These are phyloP conservation scores for Cystofilobasidium capitatum DNA, from an alignment of 768 basidiomycete genomes.

Conservation along the genomic window DNA sequence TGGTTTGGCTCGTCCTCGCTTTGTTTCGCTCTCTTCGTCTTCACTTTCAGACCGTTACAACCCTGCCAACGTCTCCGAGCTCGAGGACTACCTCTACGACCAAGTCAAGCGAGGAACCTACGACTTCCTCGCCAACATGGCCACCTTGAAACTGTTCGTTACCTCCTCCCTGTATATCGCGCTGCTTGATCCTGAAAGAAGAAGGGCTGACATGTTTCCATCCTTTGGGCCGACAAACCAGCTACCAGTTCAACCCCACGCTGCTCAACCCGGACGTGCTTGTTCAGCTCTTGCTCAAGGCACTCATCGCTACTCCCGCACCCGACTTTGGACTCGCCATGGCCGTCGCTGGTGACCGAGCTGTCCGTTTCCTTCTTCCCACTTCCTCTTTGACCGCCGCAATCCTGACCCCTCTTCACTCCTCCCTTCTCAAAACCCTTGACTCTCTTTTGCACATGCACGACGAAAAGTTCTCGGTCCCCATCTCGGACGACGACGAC, in stretches of 20 bases:
- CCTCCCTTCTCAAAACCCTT: not conserved
- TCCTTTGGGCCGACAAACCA: slow-evolving; percentile 34
- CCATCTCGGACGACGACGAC: slow-evolving; percentile 33
- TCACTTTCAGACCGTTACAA: slow-evolving; percentile 75
- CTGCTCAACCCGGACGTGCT: slow-evolving; percentile 87
- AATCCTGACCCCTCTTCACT: not conserved
- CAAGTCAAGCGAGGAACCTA: slow-evolving; percentile 86
- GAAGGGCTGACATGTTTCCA: not conserved
- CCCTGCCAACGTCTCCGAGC: slow-evolving; percentile 80
- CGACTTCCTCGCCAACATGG: slow-evolving; percentile 88
- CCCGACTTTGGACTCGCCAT: slow-evolving; percentile 93
- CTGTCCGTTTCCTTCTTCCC: not conserved
- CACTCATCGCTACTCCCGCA: slow-evolving; percentile 69
- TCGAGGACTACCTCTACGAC: slow-evolving; percentile 93
- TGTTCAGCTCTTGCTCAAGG: slow-evolving; percentile 86
- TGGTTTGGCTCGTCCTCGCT: slow-evolving; percentile 1
- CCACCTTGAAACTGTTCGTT: slow-evolving; percentile 78
- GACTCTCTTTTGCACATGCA: not conserved
- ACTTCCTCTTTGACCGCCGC: not conserved
- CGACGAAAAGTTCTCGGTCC: slow-evolving; percentile 24
- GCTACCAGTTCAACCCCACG: slow-evolving; percentile 93
- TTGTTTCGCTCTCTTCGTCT: not conserved
- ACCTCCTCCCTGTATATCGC: not conserved
- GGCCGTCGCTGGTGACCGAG: slow-evolving; percentile 48
- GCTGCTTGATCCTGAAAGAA: not conserved